Conservation (phyloP, 1,284 basidiomycete species). For the Rhodotorula mucilaginosa region DNA sequence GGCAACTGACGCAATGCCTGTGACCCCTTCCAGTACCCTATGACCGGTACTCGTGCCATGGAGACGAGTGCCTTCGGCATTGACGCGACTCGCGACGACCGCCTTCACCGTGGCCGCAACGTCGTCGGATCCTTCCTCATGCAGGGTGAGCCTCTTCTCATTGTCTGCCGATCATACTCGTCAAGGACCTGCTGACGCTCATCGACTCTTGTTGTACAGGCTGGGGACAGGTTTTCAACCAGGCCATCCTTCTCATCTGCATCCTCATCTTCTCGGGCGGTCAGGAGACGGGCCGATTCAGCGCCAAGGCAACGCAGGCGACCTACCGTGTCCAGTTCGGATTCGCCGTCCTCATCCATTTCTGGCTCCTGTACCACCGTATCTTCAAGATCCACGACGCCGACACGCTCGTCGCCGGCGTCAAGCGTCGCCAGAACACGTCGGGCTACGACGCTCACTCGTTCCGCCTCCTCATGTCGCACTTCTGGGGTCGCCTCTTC, state of each 20-base stretch:
- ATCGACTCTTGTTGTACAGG: background rate
- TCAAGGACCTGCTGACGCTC: background rate
- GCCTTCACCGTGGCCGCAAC: slow-evolving; percentile 57
- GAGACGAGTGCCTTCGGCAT: slow-evolving; percentile 52
- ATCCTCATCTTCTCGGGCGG: slow-evolving; percentile 56
- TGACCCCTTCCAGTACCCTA: slow-evolving; percentile 50
- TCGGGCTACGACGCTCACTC: slow-evolving; percentile 56
- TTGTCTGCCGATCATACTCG: background rate
- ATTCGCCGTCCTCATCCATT: slow-evolving; percentile 55
- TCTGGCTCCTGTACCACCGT: slow-evolving; percentile 57
- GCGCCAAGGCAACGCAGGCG: slow-evolving; percentile 54
- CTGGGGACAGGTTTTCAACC: slow-evolving; percentile 52
- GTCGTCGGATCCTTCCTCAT: slow-evolving; percentile 52
- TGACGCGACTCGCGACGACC: slow-evolving; percentile 53
- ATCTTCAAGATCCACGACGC: slow-evolving; percentile 45
- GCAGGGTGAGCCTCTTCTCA: slow-evolving; percentile 50
- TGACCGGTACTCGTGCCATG: slow-evolving; percentile 57
- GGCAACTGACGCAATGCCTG: too few relatives aligned
- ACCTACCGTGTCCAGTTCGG: slow-evolving; percentile 58
- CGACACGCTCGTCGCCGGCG: slow-evolving; percentile 49
- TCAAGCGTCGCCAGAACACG: slow-evolving; percentile 53
- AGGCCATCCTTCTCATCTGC: slow-evolving; percentile 54
- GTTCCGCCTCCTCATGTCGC: slow-evolving; percentile 54
- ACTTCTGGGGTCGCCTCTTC: slow-evolving; percentile 56
- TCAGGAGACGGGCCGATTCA: slow-evolving; percentile 51